phyloP scores from a whole-genome alignment of 768 basidiomycete genomes.

The Phanerochaete carnosa region DNA sequence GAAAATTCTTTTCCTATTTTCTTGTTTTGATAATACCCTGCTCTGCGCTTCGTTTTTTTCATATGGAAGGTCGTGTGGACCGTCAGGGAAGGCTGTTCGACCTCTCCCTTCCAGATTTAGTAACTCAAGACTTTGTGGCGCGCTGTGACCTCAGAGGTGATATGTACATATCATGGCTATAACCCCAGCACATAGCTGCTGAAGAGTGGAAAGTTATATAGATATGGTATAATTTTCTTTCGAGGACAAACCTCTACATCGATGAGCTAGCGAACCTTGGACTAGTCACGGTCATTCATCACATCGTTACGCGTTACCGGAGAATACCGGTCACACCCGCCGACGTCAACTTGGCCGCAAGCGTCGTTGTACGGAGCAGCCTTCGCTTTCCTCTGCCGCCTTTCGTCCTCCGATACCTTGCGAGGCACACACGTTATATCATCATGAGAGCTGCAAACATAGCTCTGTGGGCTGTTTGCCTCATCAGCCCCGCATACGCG shows the following conservation, averaged over 20 bases:
- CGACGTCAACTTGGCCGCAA: slow-evolving; percentile 3
- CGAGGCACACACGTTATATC: neutral
- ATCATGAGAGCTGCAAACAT: slow-evolving; percentile 1
- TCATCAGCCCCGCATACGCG: slow-evolving; percentile 38
- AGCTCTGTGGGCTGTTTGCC: slow-evolving; percentile 23
- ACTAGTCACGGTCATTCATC: neutral
- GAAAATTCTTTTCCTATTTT: too few relatives aligned
- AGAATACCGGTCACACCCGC: neutral
- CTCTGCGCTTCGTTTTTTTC: too few relatives aligned
- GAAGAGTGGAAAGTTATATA: too few relatives aligned
- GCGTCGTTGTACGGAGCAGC: neutral
- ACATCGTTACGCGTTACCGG: neutral
- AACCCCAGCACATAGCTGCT: neutral
- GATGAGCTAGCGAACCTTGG: neutral
- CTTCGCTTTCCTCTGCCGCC: neutral
- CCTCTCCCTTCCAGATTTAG: neutral
- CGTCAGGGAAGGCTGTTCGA: too few relatives aligned
- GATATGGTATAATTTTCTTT: too few relatives aligned
- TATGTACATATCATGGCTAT: neutral
- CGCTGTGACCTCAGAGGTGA: neutral
- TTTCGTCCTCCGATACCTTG: neutral
- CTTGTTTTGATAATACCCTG: too few relatives aligned
- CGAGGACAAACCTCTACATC: too few relatives aligned
- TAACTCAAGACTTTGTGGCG: neutral
- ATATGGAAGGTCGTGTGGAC: too few relatives aligned